Conservation (phyloP, 23 red algal species). For the Agarophyton chilense region DNA sequence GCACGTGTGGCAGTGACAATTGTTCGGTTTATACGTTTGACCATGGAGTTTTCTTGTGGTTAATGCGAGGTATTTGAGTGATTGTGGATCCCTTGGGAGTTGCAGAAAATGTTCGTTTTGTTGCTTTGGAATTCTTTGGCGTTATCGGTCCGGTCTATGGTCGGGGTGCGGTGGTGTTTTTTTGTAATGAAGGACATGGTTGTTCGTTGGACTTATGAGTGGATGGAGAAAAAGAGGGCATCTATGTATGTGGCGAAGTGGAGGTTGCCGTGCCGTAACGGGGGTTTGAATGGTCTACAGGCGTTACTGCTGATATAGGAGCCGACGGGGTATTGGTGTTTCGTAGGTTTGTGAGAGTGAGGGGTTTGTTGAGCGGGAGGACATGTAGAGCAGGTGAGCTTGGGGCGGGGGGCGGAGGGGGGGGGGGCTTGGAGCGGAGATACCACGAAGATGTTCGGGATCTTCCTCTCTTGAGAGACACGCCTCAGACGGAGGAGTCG, state of each 20-base stretch:
- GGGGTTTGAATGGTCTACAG: background rate
- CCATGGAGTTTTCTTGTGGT: background rate
- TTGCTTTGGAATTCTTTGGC: slow-evolving; percentile 18
- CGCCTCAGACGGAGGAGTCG: no score
- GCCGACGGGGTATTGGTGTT: slow-evolving; percentile 7
- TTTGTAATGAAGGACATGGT: slow-evolving; percentile 13
- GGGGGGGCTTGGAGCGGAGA: background rate
- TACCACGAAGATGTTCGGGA: no score
- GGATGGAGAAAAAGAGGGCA: no score
- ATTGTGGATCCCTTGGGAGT: background rate
- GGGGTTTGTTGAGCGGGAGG: background rate
- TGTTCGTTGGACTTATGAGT: slow-evolving; percentile 6
- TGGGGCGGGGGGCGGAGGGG: no score
- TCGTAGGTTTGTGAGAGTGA: background rate
- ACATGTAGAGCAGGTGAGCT: background rate
- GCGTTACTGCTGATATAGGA: background rate
- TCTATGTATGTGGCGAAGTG: no score
- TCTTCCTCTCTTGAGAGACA: no score
- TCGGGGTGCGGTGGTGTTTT: background rate
- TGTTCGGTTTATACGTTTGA: slow-evolving; percentile 14
- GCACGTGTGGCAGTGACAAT: background rate
- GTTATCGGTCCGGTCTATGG: background rate
- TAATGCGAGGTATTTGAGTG: background rate
- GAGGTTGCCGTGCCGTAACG: slow-evolving; percentile 5
- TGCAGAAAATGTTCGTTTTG: background rate